Evolutionary conservation across 768 basidiomycete genomes (phyloP).

Genomic region (Gyrodon lividus): DNA sequence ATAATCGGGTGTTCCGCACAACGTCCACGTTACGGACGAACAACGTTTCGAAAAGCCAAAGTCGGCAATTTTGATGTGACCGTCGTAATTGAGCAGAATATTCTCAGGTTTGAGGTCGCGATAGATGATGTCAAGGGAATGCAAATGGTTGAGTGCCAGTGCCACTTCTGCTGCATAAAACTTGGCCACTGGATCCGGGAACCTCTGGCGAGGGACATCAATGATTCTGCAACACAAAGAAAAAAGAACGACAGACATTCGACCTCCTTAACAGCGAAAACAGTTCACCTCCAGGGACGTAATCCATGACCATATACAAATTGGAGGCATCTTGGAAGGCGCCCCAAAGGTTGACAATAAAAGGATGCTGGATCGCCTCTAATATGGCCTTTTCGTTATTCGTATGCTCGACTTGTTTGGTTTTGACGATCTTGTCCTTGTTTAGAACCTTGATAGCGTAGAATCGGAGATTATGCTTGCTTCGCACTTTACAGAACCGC

Average conservation of each 20-base stretch:
- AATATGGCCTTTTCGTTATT: slow-evolving; percentile 93
- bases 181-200: slow-evolving; percentile 95
- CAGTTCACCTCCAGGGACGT: slow-evolving; percentile 93
- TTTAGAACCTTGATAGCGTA: slow-evolving; percentile 94
- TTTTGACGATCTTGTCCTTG: slow-evolving; percentile 88
- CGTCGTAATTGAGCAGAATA: slow-evolving; percentile 88
- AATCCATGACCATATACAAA: slow-evolving; percentile 98
- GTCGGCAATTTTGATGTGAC: slow-evolving; percentile 95
- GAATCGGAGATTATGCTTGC: slow-evolving; percentile 92
- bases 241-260: slow-evolving; percentile 53
- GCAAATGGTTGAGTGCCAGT: slow-evolving; percentile 88
- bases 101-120: slow-evolving; percentile 98
- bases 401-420: slow-evolving; percentile 97
- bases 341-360: slow-evolving; percentile 97
- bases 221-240: slow-evolving; percentile 16
- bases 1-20: slow-evolving; percentile 96
- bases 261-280: slow-evolving; percentile 91
- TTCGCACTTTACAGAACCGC: slow-evolving; percentile 57
- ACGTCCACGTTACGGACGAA: slow-evolving; percentile 85
- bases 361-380: slow-evolving; percentile 81
- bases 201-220: slow-evolving; percentile 51
- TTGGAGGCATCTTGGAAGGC: slow-evolving; percentile 90
- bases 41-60: slow-evolving; percentile 96
- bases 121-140: slow-evolving; percentile 86
- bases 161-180: slow-evolving; percentile 97